Percentiles rank a stretch among this genome's conserved stretches.
Evolutionary conservation across 2,329 filamentous ascomycete genomes (phyloP).

Genomic region (Sordariomycetes sp.): DNA sequence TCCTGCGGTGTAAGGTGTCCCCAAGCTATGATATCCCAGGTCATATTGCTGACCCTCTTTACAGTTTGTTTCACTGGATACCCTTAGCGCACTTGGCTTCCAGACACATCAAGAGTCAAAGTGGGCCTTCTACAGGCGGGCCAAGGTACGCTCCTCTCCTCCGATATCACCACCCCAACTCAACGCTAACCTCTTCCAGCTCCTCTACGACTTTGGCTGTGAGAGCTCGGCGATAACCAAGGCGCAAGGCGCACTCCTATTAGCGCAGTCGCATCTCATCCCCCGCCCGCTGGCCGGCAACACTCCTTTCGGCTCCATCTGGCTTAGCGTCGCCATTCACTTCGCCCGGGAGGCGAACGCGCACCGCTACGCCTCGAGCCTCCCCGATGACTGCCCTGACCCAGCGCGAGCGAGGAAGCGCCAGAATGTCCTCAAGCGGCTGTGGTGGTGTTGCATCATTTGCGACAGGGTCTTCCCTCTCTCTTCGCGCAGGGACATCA

Average conservation of each 20-base stretch:
- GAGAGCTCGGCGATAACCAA: conserved; percentile 25
- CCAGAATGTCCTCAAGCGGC: conserved; percentile 28
- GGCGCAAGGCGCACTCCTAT: conserved; percentile 26
- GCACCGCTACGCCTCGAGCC: conserved; percentile 21
- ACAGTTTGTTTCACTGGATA: conserved; percentile 1
- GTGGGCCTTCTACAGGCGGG: conserved; percentile 11
- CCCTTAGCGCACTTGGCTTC: neutral
- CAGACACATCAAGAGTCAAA: neutral
- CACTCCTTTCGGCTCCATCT: conserved; percentile 18
- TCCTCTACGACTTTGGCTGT: conserved; percentile 29
- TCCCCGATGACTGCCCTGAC: conserved; percentile 11
- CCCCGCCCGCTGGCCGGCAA: conserved; percentile 17
- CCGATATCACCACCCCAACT: neutral
- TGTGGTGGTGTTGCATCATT: conserved; percentile 42
- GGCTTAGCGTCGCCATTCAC: conserved; percentile 35
- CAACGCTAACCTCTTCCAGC: conserved; percentile 9
- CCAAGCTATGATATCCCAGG: neutral
- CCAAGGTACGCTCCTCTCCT: conserved; percentile 18
- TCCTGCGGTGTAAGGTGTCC: neutral
- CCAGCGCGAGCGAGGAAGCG: conserved; percentile 19
- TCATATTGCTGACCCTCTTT: neutral
- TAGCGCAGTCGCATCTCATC: conserved; percentile 24
- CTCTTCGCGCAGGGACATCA: conserved; percentile 33
- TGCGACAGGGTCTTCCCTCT: conserved; percentile 35
- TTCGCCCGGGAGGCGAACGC: conserved; percentile 31